Conservation (phyloP, 352 stramenopile species). For the Phytophthora foliorum region DNA sequence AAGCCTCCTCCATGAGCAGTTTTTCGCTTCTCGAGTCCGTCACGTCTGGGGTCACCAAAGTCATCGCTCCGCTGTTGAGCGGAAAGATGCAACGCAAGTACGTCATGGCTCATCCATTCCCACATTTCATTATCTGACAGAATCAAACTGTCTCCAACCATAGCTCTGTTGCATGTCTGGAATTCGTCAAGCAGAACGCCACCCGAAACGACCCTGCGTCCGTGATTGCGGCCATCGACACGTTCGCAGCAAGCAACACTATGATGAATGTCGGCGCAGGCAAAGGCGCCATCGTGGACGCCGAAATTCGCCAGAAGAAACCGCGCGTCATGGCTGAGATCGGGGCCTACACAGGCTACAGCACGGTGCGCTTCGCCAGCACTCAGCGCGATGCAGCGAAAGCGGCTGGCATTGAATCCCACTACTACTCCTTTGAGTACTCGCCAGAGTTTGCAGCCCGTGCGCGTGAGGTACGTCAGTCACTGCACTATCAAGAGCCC, state of each 20-base stretch:
- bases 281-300: slow-evolving; percentile 32
- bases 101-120: neutral
- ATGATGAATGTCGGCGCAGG: slow-evolving; percentile 35
- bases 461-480: slow-evolving; percentile 22
- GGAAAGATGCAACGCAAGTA: slow-evolving; percentile 32
- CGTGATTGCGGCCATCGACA: slow-evolving; percentile 27
- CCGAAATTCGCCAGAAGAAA: slow-evolving; percentile 29
- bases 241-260: slow-evolving; percentile 27
- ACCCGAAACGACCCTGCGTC: slow-evolving; percentile 23
- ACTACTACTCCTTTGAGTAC: slow-evolving; percentile 42
- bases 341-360: slow-evolving; percentile 38
- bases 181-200: slow-evolving; percentile 36
- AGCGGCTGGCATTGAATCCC: slow-evolving; percentile 20
- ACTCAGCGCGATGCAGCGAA: slow-evolving; percentile 20
- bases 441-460: slow-evolving; percentile 27
- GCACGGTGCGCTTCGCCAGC: slow-evolving; percentile 32
- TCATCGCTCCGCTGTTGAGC: slow-evolving; percentile 13
- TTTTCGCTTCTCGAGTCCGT: slow-evolving; percentile 24
- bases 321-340: slow-evolving; percentile 34
- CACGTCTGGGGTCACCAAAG: slow-evolving; percentile 17
- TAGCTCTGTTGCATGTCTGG: slow-evolving; percentile 29
- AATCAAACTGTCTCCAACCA: neutral
- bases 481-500: neutral
- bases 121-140: neutral
- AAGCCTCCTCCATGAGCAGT: slow-evolving; percentile 9